Conservation (phyloP, 2,329 filamentous ascomycete species). For the Septoria linicola region DNA sequence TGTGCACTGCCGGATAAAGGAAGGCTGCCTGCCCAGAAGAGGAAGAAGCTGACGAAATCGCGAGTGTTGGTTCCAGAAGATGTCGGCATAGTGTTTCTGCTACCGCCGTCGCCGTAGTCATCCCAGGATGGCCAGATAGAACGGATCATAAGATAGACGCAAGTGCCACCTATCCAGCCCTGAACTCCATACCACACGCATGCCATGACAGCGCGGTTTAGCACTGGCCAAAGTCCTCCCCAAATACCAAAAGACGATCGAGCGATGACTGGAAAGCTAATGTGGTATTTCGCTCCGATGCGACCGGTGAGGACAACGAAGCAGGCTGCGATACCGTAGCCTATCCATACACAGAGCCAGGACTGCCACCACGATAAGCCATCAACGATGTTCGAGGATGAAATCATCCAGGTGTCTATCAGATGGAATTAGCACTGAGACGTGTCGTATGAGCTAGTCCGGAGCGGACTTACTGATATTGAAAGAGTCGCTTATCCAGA, state of each 20-base stretch:
- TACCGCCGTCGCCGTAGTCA: conserved; percentile 39
- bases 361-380: conserved; percentile 45
- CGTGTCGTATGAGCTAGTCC: conserved; percentile 16
- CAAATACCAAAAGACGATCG: conserved; percentile 15
- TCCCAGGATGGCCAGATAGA: conserved; percentile 69
- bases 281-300: conserved; percentile 14
- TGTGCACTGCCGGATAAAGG: conserved; percentile 85
- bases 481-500: conserved; percentile 82
- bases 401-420: conserved; percentile 65
- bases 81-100: conserved; percentile 66
- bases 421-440: not conserved
- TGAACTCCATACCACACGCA: conserved; percentile 15
- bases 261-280: conserved; percentile 18
- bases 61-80: conserved; percentile 70
- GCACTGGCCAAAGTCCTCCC: conserved; percentile 12
- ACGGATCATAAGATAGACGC: conserved; percentile 9
- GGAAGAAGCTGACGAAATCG: conserved; percentile 76
- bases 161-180: conserved; percentile 13
- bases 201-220: conserved; percentile 15
- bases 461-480: conserved; percentile 59
- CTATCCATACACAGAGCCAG: conserved; percentile 15
- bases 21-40: conserved; percentile 81
- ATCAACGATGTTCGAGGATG: conserved; percentile 79
- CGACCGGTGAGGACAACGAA: conserved; percentile 14
- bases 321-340: conserved; percentile 13